Percentiles rank a stretch among this genome's conserved stretches.
Conservation (phyloP, 371 early-diverging fungal genomes). For the Fennellomyces sp. region DNA sequence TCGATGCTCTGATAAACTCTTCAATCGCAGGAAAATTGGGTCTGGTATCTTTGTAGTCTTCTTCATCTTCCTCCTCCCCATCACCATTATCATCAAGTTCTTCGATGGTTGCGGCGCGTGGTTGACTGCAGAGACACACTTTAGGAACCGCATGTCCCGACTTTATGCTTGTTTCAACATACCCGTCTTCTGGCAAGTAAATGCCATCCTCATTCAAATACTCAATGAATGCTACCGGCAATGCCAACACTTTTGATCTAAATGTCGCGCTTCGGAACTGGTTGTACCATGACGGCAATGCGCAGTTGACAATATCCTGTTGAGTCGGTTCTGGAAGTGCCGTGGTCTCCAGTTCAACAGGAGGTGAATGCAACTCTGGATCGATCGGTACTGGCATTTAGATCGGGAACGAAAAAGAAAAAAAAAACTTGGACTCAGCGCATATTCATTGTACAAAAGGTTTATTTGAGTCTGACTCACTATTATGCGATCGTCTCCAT, state of each 20-base stretch:
- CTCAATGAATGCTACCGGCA: conserved; percentile 75
- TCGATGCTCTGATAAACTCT: conserved; percentile 61
- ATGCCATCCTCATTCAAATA: conserved; percentile 88
- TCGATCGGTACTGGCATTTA: neutral
- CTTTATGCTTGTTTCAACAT: conserved; percentile 2
- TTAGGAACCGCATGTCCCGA: neutral
- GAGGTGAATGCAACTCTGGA: neutral
- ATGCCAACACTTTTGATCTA: conserved; percentile 69
- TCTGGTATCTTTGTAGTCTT: conserved; percentile 15
- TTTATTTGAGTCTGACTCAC: neutral
- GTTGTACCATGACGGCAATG: conserved; percentile 81
- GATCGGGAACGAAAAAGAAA: neutral
- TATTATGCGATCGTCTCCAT: too few relatives aligned
- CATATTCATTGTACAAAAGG: too few relatives aligned
- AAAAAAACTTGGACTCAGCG: too few relatives aligned
- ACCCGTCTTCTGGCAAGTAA: conserved; percentile 74
- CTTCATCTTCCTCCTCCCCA: conserved; percentile 37
- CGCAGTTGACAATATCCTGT: conserved; percentile 69
- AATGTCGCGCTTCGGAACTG: conserved; percentile 64
- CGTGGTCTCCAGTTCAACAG: neutral
- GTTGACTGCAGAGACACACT: conserved; percentile 33
- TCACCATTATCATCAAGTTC: conserved; percentile 53
- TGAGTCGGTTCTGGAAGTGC: conserved; percentile 46
- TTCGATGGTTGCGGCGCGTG: conserved; percentile 44
- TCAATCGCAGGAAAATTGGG: conserved; percentile 68